These are phyloP conservation scores for Allantophomopsis cytisporea DNA, from an alignment of 2,329 filamentous ascomycete genomes.

Conservation along the genomic window DNA sequence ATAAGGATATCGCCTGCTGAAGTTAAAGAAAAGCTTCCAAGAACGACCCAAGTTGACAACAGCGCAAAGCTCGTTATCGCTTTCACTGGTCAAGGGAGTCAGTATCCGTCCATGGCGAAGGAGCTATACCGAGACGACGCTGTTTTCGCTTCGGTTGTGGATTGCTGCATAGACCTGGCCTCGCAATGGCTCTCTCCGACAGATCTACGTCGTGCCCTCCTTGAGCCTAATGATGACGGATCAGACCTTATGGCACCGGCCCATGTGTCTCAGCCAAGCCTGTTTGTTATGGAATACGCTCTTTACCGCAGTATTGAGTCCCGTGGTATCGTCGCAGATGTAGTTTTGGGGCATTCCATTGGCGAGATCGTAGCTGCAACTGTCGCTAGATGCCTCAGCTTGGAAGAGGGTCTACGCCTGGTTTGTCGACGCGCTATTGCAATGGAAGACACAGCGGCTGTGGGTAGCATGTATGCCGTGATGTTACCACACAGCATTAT, in stretches of 20 bases:
- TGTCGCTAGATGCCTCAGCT: slow-evolving; percentile 53
- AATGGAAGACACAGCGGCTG: too few species aligned
- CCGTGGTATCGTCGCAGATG: slow-evolving; percentile 38
- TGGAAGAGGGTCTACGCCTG: too few species aligned
- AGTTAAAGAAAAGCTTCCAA: slow-evolving; percentile 18
- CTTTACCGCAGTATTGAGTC: slow-evolving; percentile 37
- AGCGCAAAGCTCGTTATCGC: slow-evolving; percentile 19
- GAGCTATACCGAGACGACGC: slow-evolving; percentile 21
- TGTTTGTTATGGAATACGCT: slow-evolving; percentile 38
- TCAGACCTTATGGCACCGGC: slow-evolving; percentile 31
- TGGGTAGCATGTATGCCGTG: too few species aligned
- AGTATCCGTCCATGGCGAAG: slow-evolving; percentile 16
- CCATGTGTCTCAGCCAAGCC: slow-evolving; percentile 35
- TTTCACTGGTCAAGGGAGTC: slow-evolving; percentile 23
- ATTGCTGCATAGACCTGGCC: too few species aligned
- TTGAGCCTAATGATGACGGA: slow-evolving; percentile 25
- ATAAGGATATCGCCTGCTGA: too few species aligned
- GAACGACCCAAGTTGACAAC: slow-evolving; percentile 10
- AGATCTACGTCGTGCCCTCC: too few species aligned
- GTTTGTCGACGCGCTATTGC: too few species aligned
- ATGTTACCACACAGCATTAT: too few species aligned
- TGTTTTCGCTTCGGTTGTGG: slow-evolving; percentile 9
- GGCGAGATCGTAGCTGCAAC: slow-evolving; percentile 63
- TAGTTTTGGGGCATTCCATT: slow-evolving; percentile 46
- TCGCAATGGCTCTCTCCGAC: too few species aligned